Conservation (phyloP, 129 eudicot genomes). For the Saussurea involucrata region DNA sequence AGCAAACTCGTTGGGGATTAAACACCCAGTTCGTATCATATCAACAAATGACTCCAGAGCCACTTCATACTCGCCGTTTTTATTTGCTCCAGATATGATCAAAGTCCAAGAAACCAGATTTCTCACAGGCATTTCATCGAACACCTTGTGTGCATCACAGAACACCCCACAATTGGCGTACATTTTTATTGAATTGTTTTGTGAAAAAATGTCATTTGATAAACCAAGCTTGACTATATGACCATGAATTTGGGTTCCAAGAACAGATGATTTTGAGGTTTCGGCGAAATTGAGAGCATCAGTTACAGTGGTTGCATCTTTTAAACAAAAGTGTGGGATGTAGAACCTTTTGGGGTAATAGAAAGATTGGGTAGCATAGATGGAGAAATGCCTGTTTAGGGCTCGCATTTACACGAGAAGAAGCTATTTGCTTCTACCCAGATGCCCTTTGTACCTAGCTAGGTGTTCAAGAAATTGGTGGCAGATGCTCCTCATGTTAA, state of each 20-base stretch:
- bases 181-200: constrained; percentile 31
- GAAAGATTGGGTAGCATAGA: constrained; percentile 10
- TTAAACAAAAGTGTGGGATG: neutral
- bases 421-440: neutral
- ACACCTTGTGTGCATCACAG: constrained; percentile 16
- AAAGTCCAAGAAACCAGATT: constrained; percentile 45
- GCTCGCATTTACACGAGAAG: constrained; percentile 16
- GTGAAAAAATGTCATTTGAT: constrained; percentile 15
- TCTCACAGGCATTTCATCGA: constrained; percentile 39
- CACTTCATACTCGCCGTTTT: constrained; percentile 15
- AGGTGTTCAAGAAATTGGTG: neutral
- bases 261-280: constrained; percentile 1
- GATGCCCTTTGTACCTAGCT: too few species aligned
- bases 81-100: constrained; percentile 36
- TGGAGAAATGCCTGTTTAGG: constrained; percentile 1
- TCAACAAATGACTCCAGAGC: constrained; percentile 26
- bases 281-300: constrained; percentile 23
- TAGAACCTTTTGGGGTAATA: constrained; percentile 9
- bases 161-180: constrained; percentile 21
- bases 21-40: constrained; percentile 33
- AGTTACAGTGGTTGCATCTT: constrained; percentile 18
- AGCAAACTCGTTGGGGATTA: constrained; percentile 42
- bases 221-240: constrained; percentile 33
- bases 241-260: constrained; percentile 31
- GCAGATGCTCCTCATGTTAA: neutral